Percentiles rank a stretch among this genome's conserved stretches.
Conservation (phyloP, 768 basidiomycete species). For the Hemileccinum rubropunctum region DNA sequence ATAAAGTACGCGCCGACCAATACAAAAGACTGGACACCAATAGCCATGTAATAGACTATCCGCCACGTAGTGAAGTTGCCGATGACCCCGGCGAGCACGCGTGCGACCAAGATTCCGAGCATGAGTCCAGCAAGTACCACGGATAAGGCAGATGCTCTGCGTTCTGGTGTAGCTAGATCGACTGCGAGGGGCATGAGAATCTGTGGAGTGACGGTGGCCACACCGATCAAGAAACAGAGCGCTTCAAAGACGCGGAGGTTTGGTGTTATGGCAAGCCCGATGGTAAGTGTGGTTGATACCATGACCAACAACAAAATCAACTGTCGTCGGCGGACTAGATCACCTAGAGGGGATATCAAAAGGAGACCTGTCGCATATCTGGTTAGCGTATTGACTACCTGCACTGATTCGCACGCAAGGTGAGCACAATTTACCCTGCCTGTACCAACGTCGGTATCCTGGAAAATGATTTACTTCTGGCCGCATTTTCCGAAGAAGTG, state of each 20-base stretch:
- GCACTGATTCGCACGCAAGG: not conserved
- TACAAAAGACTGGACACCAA: slow-evolving; percentile 64
- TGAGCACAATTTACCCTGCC: slow-evolving; percentile 48
- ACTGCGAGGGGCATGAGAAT: slow-evolving; percentile 74
- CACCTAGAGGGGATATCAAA: slow-evolving; percentile 78
- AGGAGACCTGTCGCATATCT: slow-evolving; percentile 75
- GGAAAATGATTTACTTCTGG: slow-evolving; percentile 4
- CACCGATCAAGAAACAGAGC: slow-evolving; percentile 69
- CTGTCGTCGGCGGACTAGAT: slow-evolving; percentile 73
- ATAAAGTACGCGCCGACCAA: slow-evolving; percentile 57
- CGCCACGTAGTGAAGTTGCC: slow-evolving; percentile 70
- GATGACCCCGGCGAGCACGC: slow-evolving; percentile 74
- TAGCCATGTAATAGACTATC: slow-evolving; percentile 74
- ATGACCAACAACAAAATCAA: slow-evolving; percentile 60
- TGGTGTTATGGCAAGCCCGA: slow-evolving; percentile 66
- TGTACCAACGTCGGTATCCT: slow-evolving; percentile 68
- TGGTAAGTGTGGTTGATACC: slow-evolving; percentile 55
- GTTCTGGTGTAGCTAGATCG: slow-evolving; percentile 75
- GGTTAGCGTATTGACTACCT: not conserved
- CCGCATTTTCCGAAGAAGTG: not conserved
- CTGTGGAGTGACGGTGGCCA: slow-evolving; percentile 70
- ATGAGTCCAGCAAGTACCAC: slow-evolving; percentile 69
- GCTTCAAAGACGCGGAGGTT: slow-evolving; percentile 60
- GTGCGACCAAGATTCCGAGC: slow-evolving; percentile 70
- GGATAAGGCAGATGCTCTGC: slow-evolving; percentile 71